Percentiles rank a stretch among this genome's conserved stretches.
Evolutionary conservation across 2,329 filamentous ascomycete genomes (phyloP).

Genomic region (Neopestalotiopsis sp.): DNA sequence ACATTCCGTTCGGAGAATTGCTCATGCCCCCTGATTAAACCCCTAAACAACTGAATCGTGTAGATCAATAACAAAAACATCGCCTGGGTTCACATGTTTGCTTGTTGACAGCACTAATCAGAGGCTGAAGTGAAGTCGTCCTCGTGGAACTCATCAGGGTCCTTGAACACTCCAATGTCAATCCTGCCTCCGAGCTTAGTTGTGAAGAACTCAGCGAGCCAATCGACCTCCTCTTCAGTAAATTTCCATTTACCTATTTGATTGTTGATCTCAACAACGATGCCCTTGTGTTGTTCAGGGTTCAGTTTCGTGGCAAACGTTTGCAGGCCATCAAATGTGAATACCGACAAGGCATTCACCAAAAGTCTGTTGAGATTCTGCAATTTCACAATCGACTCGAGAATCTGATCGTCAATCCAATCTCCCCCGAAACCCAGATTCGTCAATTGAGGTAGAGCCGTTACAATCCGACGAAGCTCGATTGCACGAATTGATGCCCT

Average conservation of each 20-base stretch:
- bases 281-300: slow-evolving; percentile 30
- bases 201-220: slow-evolving; percentile 30
- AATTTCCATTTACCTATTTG: slow-evolving; percentile 37
- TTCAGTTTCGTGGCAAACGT: slow-evolving; percentile 43
- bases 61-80: background rate
- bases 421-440: slow-evolving; percentile 62
- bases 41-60: background rate
- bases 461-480: slow-evolving; percentile 54
- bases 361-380: slow-evolving; percentile 54
- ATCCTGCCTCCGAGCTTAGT: slow-evolving; percentile 36
- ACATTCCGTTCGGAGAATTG: no score
- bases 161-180: slow-evolving; percentile 36
- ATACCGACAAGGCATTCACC: slow-evolving; percentile 59
- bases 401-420: slow-evolving; percentile 52
- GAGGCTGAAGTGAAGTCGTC: slow-evolving; percentile 34
- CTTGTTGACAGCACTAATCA: background rate
- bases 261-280: slow-evolving; percentile 39
- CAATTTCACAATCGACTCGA: slow-evolving; percentile 41
- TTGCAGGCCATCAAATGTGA: slow-evolving; percentile 56
- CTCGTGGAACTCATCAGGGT: slow-evolving; percentile 42
- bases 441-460: slow-evolving; percentile 53
- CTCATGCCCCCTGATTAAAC: background rate
- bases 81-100: background rate
- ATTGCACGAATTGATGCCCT: slow-evolving; percentile 53
- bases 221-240: slow-evolving; percentile 28